Conservation (phyloP, 139 green algal species). For the Closterium sp. region DNA sequence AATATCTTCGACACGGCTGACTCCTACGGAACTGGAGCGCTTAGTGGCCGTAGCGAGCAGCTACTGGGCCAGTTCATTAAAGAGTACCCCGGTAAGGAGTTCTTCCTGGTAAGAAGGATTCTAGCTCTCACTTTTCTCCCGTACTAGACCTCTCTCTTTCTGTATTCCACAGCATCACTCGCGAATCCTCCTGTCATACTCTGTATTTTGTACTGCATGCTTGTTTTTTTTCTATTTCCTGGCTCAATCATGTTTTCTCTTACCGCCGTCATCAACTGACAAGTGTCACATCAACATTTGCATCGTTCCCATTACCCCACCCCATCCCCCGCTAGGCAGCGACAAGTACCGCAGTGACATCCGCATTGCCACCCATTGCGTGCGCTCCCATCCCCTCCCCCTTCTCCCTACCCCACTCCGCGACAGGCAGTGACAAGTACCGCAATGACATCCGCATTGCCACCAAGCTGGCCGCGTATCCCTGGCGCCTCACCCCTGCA, state of each 20-base stretch:
- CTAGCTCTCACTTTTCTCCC: neutral
- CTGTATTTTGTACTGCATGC: too few relatives aligned
- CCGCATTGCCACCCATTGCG: conserved; percentile 57
- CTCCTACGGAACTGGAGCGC: conserved; percentile 57
- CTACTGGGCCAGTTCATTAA: conserved; percentile 50
- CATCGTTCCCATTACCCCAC: too few relatives aligned
- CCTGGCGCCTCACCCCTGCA: conserved; percentile 67
- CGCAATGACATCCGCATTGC: conserved; percentile 37
- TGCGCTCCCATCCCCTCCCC: too few relatives aligned
- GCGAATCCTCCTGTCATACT: neutral
- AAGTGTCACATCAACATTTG: too few relatives aligned
- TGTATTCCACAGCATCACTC: neutral
- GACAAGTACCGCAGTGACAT: conserved; percentile 14
- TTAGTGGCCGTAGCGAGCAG: conserved; percentile 53
- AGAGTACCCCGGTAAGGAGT: conserved; percentile 37
- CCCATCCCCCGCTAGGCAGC: neutral
- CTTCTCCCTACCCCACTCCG: neutral
- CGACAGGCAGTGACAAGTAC: conserved; percentile 10
- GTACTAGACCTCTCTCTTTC: neutral
- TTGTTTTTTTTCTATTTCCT: too few relatives aligned
- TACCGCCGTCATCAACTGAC: too few relatives aligned
- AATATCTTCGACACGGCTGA: conserved; percentile 62
- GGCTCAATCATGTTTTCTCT: too few relatives aligned
- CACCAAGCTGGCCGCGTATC: conserved; percentile 63
- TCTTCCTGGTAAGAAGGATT: neutral